Base-by-base conservation (phyloP, 139 green algal species). In the Micromonas pusilla region DNA sequence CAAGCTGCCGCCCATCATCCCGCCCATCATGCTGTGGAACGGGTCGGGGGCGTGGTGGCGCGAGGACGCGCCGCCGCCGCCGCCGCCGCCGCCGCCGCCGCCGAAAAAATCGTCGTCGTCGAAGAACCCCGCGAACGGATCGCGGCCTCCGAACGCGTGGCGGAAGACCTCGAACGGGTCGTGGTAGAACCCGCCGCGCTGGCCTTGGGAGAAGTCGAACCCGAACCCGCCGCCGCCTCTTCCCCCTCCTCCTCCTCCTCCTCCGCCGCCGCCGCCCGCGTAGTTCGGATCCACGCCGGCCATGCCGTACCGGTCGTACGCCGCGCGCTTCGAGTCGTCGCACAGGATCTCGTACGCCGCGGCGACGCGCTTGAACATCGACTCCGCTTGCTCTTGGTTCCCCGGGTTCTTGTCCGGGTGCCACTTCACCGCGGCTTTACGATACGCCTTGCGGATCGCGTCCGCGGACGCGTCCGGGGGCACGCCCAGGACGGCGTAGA, bases 361-460 rank as follows among this genome's bases (percentile, higher is more conserved):
- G 1, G 80, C 38, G 21, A 80, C 63, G 5, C 68, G 25, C 73
- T 84, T 64, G 37, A 84, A 84, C 79, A 54, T 70, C 63, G 65
- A 32, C 72, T 83, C 79, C 16, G 72, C 65, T 25, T n/a, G 36
- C 66, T 84, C 70, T 2, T 5, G 34, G 34, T 80, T 75, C 32
- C 75, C 70, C 0, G 62, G 39, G 74, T 84, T 84, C 63, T 84
- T 83, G 39, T 83, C 79, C 26, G 79, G 79, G 36, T 83, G 79
- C 36, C 53, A 80, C 16, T 6, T 4, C 20, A 75, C 26, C 9
- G 68, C 33, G n/a, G 62, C 4, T 5, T 32, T 16, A 2, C 38
- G 36, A 33, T 75, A 75, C 34, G 68, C 68, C 32, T 33, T 31
- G 21, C 38, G 36, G 21, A 75, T 75, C 38, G 60, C 34, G 23